These are phyloP conservation scores for Fusarium redolens DNA, from an alignment of 2,329 filamentous ascomycete genomes.

Conservation along the genomic window DNA sequence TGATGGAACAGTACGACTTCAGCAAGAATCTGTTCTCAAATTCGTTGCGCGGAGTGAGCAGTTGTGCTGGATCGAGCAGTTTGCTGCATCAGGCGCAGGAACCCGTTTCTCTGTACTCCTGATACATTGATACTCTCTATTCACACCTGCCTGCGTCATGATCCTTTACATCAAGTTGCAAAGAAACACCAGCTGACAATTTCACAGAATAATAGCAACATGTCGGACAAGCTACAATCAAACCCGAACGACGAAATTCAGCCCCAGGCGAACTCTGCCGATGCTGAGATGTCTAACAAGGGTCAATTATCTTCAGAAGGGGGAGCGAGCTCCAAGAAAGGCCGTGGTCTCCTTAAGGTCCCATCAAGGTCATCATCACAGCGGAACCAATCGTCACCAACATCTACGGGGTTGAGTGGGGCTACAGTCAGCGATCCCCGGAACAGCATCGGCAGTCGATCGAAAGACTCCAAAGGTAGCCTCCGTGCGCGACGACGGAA, in stretches of 20 bases:
- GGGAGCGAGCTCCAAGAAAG: slow-evolving; percentile 59
- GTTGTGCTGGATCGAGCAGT: background rate
- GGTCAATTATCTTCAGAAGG: slow-evolving; percentile 56
- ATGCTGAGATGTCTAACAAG: slow-evolving; percentile 57
- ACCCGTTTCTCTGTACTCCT: background rate
- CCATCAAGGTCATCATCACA: slow-evolving; percentile 72
- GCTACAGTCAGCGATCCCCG: slow-evolving; percentile 68
- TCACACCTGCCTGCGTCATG: slow-evolving; percentile 4
- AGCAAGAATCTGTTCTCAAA: background rate
- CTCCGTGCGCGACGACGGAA: slow-evolving; percentile 72
- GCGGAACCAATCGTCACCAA: slow-evolving; percentile 68
- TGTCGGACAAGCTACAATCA: slow-evolving; percentile 49
- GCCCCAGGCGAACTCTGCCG: slow-evolving; percentile 48
- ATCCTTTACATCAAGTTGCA: slow-evolving; percentile 8
- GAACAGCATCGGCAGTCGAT: slow-evolving; percentile 72
- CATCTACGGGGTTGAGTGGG: slow-evolving; percentile 69
- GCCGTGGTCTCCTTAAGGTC: slow-evolving; percentile 65
- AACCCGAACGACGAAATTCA: slow-evolving; percentile 49
- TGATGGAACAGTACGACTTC: slow-evolving; percentile 7
- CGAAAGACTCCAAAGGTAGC: slow-evolving; percentile 74
- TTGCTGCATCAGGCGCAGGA: background rate
- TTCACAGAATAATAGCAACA: slow-evolving; percentile 43
- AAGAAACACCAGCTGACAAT: slow-evolving; percentile 33
- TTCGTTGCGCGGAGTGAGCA: background rate
- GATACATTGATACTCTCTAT: background rate